Evolutionary conservation across 345 rosid genomes (phyloP), one percentile per base, ranked within the genome.

Genomic region (Anacardium occidentale): DNA sequence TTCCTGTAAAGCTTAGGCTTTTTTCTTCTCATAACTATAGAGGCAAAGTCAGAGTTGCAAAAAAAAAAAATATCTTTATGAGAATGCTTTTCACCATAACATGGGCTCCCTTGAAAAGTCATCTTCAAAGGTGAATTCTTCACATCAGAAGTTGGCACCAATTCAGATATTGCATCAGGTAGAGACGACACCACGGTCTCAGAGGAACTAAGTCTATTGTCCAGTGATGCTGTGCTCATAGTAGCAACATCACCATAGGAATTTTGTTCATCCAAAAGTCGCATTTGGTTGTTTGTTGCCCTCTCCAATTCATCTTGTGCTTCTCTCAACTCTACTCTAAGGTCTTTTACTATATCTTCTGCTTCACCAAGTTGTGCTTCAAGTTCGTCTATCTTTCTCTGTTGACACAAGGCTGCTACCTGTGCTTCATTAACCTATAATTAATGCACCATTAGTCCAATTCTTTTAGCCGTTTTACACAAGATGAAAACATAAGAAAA

Each of bases 331-430:
- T 93, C 97, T 73, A 82, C 78, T 78, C 93, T 85, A 63, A 94
- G 91, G 70, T 91, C 98, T 82, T 85, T 86, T 47, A 88, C 97
- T 54, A 87, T 85, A 79, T 87, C 94, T 82, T 90, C 90, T 68
- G 97, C 94, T 85, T 91, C 98, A 68, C 90, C 91, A 34, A 94
- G 86, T 77, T 83, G 98, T 74, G 94, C 89, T 79, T 94, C 96
- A 69, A 93, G 92, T 80, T 91, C 98, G 42, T 85, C 93, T 70
- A 94, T 85, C 82, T 78, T 90, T 66, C 57, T 84, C 66, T 80
- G 87, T 73, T 86, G 92, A 77, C 66, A 75, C 76, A 81, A 63
- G 52, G 88, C 76, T 64, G 71, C 62, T 76, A 70, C 79, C 79
- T 86, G 89, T 70, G 98, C 85, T 83, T 91, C 97, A 77, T 77